Evolutionary conservation across 306 rosid species (phyloP).

Genomic region (Cercis canadensis): DNA sequence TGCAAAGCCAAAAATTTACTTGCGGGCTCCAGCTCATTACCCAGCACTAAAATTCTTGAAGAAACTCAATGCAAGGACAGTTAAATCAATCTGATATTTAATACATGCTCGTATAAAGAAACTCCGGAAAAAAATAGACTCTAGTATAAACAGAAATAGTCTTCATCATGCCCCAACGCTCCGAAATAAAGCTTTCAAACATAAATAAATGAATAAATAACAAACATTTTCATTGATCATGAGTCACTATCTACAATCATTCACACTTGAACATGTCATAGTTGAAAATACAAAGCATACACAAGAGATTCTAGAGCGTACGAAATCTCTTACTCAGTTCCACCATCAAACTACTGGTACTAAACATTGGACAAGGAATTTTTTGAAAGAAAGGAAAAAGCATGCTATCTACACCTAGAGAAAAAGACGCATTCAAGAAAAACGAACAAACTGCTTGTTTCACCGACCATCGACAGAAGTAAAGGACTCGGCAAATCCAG

Average conservation of each 20-base stretch:
- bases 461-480: conserved; percentile 95
- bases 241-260: conserved; percentile 61
- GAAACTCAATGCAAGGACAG: background rate
- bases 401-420: conserved; percentile 54
- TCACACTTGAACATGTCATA: conserved; percentile 39
- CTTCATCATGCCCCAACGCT: conserved; percentile 2
- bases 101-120: background rate
- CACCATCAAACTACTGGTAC: conserved; percentile 37
- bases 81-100: background rate
- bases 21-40: conserved; percentile 7
- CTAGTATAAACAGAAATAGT: background rate
- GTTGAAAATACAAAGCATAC: conserved; percentile 50
- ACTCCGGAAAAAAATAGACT: no score
- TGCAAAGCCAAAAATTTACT: background rate
- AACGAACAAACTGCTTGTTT: conserved; percentile 49
- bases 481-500: conserved; percentile 94
- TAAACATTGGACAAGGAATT: conserved; percentile 42
- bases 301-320: conserved; percentile 44
- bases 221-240: conserved; percentile 49
- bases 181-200: background rate
- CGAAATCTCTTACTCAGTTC: conserved; percentile 50
- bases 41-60: background rate
- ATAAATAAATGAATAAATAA: conserved; percentile 46
- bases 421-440: background rate
- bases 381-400: conserved; percentile 43